Percentiles rank a stretch among this genome's conserved stretches.
Evolutionary conservation across 2,329 filamentous ascomycete species (phyloP).

Genomic region (Orbilia oligospora): DNA sequence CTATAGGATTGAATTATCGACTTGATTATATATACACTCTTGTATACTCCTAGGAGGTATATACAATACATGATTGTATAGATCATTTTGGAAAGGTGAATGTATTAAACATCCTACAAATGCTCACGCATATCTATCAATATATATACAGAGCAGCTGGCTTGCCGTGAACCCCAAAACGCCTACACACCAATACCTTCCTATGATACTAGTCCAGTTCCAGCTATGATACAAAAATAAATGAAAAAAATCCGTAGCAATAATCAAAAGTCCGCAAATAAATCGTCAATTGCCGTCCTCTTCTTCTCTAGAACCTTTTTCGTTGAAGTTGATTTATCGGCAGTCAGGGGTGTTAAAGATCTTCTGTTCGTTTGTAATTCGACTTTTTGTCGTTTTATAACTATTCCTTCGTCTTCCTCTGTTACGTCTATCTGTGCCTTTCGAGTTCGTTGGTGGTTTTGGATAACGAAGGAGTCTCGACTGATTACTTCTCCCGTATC

Average conservation of each 20-base stretch:
- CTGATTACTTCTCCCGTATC: constrained; percentile 53
- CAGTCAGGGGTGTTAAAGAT: neutral
- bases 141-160: neutral
- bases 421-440: neutral
- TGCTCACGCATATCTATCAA: too few relatives aligned
- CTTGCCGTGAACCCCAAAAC: neutral
- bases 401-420: neutral
- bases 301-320: constrained; percentile 7
- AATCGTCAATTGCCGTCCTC: constrained; percentile 50
- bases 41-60: too few relatives aligned
- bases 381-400: constrained; percentile 34
- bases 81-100: neutral
- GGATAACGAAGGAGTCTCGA: constrained; percentile 31
- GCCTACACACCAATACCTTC: neutral
- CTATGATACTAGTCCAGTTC: too few relatives aligned
- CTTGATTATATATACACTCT: neutral
- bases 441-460: neutral
- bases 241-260: neutral
- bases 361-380: neutral
- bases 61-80: neutral
- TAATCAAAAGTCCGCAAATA: constrained; percentile 43
- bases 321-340: neutral
- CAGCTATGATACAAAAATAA: too few relatives aligned
- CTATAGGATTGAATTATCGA: neutral
- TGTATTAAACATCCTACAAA: neutral